These are phyloP conservation scores for Xylaria sp. DNA, from an alignment of 2,329 filamentous ascomycete genomes.

Conservation along the genomic window DNA sequence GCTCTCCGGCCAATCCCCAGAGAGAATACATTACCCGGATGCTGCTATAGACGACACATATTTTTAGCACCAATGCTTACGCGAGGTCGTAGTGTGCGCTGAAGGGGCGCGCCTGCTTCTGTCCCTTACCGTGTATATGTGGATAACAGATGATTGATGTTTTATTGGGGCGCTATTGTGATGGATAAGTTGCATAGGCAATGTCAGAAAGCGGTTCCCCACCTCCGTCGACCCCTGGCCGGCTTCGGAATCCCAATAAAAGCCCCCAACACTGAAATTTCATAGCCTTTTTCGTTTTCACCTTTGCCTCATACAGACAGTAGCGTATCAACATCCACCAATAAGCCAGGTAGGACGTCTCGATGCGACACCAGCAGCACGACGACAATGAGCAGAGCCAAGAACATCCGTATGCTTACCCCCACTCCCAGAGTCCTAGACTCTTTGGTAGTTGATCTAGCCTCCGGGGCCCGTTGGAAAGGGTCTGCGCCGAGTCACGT, in stretches of 20 bases:
- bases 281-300: neutral
- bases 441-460: constrained; percentile 11
- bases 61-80: neutral
- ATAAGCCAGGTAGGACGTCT: neutral
- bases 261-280: neutral
- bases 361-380: neutral
- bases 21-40: no score
- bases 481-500: constrained; percentile 11
- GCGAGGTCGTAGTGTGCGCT: neutral
- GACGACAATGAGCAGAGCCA: constrained; percentile 10
- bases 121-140: neutral
- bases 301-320: neutral
- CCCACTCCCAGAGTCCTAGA: constrained; percentile 11
- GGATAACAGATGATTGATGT: neutral
- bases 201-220: neutral
- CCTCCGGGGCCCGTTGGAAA: constrained; percentile 14
- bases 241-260: neutral
- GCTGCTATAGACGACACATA: no score
- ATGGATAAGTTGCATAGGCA: neutral
- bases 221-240: neutral
- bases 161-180: no score
- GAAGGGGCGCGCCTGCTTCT: neutral
- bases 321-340: neutral
- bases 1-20: no score
- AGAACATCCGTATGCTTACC: constrained; percentile 3